Evolutionary conservation across 257 asterid genomes (phyloP).

Genomic region (Catharanthus roseus): DNA sequence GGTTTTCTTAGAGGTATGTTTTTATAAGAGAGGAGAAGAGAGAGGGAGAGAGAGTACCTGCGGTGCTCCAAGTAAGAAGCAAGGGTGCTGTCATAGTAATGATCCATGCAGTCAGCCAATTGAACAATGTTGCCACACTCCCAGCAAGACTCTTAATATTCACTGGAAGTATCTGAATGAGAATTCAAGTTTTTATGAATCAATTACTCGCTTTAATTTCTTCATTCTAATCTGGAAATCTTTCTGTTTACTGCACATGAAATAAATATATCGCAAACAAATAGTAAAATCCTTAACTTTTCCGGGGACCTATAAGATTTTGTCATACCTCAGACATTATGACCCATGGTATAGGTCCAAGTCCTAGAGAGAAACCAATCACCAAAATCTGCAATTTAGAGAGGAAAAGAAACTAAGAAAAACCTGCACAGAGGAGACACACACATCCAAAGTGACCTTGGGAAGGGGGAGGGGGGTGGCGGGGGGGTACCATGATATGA

Average conservation of each 20-base stretch:
- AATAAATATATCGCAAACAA: too few species aligned
- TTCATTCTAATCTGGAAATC: neutral
- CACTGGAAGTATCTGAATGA: constrained; percentile 79
- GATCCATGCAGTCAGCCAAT: constrained; percentile 74
- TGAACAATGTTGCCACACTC: constrained; percentile 80
- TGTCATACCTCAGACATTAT: constrained; percentile 84
- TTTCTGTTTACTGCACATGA: constrained; percentile 1
- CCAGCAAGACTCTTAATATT: constrained; percentile 88
- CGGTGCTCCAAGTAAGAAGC: constrained; percentile 81
- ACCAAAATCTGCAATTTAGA: constrained; percentile 51
- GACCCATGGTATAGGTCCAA: constrained; percentile 86
- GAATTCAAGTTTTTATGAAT: neutral
- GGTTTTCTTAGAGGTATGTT: neutral
- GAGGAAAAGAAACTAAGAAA: constrained; percentile 12
- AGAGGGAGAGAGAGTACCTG: constrained; percentile 57
- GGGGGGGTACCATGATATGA: neutral
- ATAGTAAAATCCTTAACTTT: neutral
- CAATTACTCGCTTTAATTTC: neutral
- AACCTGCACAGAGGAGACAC: neutral
- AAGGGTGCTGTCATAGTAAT: constrained; percentile 77
- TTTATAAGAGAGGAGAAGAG: constrained; percentile 23
- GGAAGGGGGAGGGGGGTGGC: too few species aligned
- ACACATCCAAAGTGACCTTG: neutral
- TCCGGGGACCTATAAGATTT: neutral
- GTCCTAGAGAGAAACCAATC: constrained; percentile 74